phyloP scores from a whole-genome alignment of 441 rosid species.

The Erodium moschatum region DNA sequence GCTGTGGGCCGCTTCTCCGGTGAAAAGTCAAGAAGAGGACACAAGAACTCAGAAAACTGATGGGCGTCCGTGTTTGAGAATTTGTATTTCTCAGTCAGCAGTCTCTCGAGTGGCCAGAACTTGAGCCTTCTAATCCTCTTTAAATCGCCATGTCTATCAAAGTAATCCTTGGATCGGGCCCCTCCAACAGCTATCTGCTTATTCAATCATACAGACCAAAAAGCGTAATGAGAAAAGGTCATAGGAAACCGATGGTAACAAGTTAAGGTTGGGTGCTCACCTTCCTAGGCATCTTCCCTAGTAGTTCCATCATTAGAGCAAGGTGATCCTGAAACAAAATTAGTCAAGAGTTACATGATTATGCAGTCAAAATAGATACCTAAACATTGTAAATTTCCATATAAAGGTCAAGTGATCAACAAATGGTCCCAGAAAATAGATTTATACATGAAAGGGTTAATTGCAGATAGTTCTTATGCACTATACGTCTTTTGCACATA shows the following conservation, averaged over 20 bases:
- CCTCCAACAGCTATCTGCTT: slow-evolving; percentile 57
- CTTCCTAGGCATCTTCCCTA: slow-evolving; percentile 67
- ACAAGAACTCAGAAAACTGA: slow-evolving; percentile 48
- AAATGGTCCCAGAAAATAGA: too few species aligned
- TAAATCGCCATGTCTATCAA: slow-evolving; percentile 56
- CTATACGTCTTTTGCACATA: too few species aligned
- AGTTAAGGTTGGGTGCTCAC: slow-evolving; percentile 22
- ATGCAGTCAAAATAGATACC: neutral
- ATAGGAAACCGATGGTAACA: neutral
- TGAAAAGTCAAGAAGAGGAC: slow-evolving; percentile 45
- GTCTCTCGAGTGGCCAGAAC: slow-evolving; percentile 53
- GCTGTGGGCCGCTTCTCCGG: slow-evolving; percentile 68
- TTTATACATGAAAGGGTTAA: too few species aligned
- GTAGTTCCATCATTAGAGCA: slow-evolving; percentile 76
- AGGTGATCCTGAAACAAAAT: slow-evolving; percentile 51
- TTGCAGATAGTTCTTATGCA: too few species aligned
- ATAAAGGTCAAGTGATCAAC: too few species aligned
- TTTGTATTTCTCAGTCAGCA: slow-evolving; percentile 50
- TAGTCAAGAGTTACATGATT: neutral
- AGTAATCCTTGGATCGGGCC: slow-evolving; percentile 53
- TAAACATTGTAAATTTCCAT: too few species aligned
- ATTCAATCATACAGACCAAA: neutral
- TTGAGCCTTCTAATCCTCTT: slow-evolving; percentile 49
- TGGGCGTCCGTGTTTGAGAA: slow-evolving; percentile 52
- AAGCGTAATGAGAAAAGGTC: neutral